Conservation (phyloP, 2,329 filamentous ascomycete genomes). For the Lecanicillium sp. region DNA sequence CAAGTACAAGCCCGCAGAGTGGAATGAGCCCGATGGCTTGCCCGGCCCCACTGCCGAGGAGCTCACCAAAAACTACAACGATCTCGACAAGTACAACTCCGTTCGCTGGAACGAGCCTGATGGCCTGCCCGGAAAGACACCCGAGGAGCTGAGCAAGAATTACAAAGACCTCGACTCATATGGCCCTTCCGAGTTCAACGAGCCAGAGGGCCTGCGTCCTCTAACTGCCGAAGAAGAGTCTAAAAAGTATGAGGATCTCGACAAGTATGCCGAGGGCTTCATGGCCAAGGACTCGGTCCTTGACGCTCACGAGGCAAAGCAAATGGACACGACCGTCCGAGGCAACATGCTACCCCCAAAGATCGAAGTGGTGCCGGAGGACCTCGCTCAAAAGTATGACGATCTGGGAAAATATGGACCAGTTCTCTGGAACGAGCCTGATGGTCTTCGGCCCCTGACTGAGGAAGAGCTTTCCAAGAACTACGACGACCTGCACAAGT, state of each 20-base stretch:
- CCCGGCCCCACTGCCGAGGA: conserved; percentile 17
- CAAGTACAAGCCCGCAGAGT: conserved; percentile 19
- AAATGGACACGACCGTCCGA: conserved; percentile 21
- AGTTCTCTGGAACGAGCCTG: conserved; percentile 28
- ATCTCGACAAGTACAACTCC: conserved; percentile 22
- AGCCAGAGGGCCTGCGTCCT: conserved; percentile 22
- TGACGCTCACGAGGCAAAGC: conserved; percentile 18
- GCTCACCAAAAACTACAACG: conserved; percentile 22
- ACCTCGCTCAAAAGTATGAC: conserved; percentile 25
- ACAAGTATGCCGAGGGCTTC: conserved; percentile 29
- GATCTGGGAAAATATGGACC: conserved; percentile 34
- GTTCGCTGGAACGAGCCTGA: conserved; percentile 20
- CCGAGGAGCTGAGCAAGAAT: conserved; percentile 27
- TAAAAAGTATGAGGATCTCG: conserved; percentile 32
- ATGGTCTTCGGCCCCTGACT: conserved; percentile 27
- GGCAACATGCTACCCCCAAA: conserved; percentile 30
- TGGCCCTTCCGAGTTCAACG: conserved; percentile 20
- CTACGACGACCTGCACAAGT: conserved; percentile 30
- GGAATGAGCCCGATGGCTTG: conserved; percentile 18
- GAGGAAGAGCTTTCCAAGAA: conserved; percentile 27
- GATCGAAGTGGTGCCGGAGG: conserved; percentile 20
- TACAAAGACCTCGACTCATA: conserved; percentile 29
- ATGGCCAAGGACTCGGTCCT: conserved; percentile 23
- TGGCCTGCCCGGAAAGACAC: conserved; percentile 14
- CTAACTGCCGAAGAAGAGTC: conserved; percentile 24